phyloP scores from a whole-genome alignment of 352 stramenopile genomes.

The Globisporangium iwayamae region DNA sequence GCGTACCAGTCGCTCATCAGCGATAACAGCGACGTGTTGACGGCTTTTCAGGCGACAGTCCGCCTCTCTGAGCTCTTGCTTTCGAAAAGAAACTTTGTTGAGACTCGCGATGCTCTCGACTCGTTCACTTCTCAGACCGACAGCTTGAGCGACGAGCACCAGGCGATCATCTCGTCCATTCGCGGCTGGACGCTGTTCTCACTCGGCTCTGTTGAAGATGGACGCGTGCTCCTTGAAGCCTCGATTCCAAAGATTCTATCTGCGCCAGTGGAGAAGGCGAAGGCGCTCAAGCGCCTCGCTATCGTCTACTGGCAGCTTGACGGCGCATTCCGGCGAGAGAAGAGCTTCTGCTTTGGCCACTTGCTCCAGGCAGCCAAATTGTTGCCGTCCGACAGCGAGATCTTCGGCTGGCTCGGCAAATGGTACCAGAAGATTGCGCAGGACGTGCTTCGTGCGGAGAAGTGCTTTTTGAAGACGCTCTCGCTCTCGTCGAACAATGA shows the following conservation, averaged over 20 bases:
- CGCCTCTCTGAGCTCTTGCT: slow-evolving; percentile 46
- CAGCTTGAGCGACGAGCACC: slow-evolving; percentile 15
- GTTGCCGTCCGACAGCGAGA: slow-evolving; percentile 54
- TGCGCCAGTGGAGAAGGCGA: slow-evolving; percentile 20
- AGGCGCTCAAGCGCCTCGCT: slow-evolving; percentile 61
- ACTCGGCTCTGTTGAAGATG: slow-evolving; percentile 30
- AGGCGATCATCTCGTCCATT: slow-evolving; percentile 24
- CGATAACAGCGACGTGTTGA: slow-evolving; percentile 17
- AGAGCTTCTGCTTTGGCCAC: slow-evolving; percentile 54
- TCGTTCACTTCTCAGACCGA: slow-evolving; percentile 2
- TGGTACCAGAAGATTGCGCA: slow-evolving; percentile 67
- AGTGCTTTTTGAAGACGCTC: slow-evolving; percentile 84
- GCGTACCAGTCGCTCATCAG: slow-evolving; percentile 34
- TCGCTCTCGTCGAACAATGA: slow-evolving; percentile 49
- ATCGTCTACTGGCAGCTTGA: slow-evolving; percentile 76
- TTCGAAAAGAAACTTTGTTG: slow-evolving; percentile 22
- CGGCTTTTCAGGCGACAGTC: slow-evolving; percentile 32
- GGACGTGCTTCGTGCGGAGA: slow-evolving; percentile 72
- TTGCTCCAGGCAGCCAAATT: slow-evolving; percentile 76
- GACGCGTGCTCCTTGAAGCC: slow-evolving; percentile 35
- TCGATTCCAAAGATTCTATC: slow-evolving; percentile 27
- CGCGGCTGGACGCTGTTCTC: slow-evolving; percentile 54
- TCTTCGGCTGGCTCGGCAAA: slow-evolving; percentile 70
- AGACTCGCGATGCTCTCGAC: slow-evolving; percentile 36
- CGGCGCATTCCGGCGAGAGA: slow-evolving; percentile 43